phyloP scores from a whole-genome alignment of 2,329 filamentous ascomycete species.

The Cryphonectria carpinicola region DNA sequence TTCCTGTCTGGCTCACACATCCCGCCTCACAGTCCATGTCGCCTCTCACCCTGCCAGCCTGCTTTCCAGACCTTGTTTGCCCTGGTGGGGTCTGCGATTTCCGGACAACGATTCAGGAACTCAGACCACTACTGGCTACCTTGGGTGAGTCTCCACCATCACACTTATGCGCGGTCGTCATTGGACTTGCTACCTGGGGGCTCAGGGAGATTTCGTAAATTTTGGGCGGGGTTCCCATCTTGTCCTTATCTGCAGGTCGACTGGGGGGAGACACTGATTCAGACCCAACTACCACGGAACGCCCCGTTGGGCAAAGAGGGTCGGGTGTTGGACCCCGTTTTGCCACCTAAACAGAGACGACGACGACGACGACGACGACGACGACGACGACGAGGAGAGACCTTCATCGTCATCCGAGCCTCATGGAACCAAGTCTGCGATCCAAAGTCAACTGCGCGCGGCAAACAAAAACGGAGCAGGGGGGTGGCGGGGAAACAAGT shows the following conservation, averaged over 20 bases:
- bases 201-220: background rate
- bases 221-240: background rate
- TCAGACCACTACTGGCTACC: background rate
- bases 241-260: slow-evolving; percentile 5
- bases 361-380: background rate
- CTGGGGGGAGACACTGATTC: background rate
- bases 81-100: background rate
- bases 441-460: background rate
- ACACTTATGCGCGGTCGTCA: background rate
- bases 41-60: background rate
- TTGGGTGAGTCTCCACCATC: background rate
- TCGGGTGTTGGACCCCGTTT: background rate
- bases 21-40: background rate
- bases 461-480: background rate
- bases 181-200: background rate
- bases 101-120: slow-evolving; percentile 1
- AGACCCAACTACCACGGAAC: slow-evolving; percentile 1
- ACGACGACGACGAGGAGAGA: background rate
- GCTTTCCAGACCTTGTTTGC: background rate
- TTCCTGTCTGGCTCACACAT: background rate
- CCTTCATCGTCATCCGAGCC: background rate
- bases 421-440: background rate
- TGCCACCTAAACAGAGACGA: background rate
- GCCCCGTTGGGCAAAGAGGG: slow-evolving; percentile 1
- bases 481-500: background rate